phyloP scores from a whole-genome alignment of 2,329 filamentous ascomycete species.

The Fusarium sp. region DNA sequence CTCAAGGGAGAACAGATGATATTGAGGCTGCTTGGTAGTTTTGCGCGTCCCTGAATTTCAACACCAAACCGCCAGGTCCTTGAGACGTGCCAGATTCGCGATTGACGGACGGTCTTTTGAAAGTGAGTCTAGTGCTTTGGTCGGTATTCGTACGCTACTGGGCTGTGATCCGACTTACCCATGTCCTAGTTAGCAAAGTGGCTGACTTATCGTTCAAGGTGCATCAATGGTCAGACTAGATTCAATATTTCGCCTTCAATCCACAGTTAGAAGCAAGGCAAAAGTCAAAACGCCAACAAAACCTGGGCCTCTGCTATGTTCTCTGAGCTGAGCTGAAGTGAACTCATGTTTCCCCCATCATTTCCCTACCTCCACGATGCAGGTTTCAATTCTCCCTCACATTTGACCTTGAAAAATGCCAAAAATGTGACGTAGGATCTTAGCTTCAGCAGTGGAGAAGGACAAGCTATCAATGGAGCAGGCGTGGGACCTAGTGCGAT shows the following conservation, averaged over 20 bases:
- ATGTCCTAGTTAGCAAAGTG: constrained; percentile 16
- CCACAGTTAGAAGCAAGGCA: background rate
- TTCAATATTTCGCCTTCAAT: constrained; percentile 18
- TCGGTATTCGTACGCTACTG: constrained; percentile 19
- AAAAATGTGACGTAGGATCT: constrained; percentile 27
- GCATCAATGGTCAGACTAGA: constrained; percentile 27
- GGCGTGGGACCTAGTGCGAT: constrained; percentile 1
- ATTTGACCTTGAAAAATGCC: constrained; percentile 7
- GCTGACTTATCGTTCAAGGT: constrained; percentile 23
- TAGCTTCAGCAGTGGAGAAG: constrained; percentile 11
- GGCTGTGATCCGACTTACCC: constrained; percentile 11
- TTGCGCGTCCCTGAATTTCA: constrained; percentile 11
- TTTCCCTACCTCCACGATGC: constrained; percentile 19
- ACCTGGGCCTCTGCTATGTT: background rate
- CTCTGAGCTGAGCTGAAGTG: background rate
- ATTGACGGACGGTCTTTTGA: background rate
- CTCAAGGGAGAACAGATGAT: constrained; percentile 19
- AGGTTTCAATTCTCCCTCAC: constrained; percentile 35
- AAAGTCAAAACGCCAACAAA: background rate
- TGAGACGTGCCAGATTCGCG: constrained; percentile 29
- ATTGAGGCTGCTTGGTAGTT: constrained; percentile 4
- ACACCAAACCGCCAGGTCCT: constrained; percentile 7
- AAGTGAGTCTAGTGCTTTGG: constrained; percentile 11
- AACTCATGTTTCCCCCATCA: background rate
- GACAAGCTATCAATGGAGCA: constrained; percentile 17